phyloP scores from a whole-genome alignment of 2,329 filamentous ascomycete genomes.

The Phaeoacremonium minimum region DNA sequence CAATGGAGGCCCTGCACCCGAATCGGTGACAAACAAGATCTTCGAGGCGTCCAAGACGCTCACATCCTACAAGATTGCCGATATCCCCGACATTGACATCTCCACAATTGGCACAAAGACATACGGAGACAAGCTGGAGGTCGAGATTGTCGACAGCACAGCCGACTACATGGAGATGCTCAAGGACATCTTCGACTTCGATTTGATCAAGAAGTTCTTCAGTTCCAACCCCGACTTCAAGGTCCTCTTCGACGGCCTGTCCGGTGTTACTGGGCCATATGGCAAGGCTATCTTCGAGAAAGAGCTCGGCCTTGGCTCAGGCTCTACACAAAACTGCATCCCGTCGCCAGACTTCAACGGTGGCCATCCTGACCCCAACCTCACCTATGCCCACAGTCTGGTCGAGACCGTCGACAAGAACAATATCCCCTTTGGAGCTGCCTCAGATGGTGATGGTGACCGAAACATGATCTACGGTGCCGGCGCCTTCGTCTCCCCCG shows the following conservation, averaged over 20 bases:
- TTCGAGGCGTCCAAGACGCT: constrained; percentile 87
- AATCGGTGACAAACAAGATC: constrained; percentile 97
- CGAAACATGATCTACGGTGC: constrained; percentile 99
- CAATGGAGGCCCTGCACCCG: constrained; percentile 93
- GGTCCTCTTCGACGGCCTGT: constrained; percentile 90
- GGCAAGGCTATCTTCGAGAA: constrained; percentile 92
- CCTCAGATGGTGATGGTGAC: constrained; percentile 95
- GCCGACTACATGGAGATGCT: constrained; percentile 91
- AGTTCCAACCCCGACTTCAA: constrained; percentile 85
- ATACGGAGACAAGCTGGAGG: constrained; percentile 82
- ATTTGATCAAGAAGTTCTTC: constrained; percentile 93
- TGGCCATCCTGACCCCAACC: constrained; percentile 95
- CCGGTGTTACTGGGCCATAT: constrained; percentile 93
- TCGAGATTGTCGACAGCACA: constrained; percentile 92
- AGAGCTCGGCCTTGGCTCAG: constrained; percentile 76
- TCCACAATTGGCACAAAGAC: constrained; percentile 75
- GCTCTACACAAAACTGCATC: constrained; percentile 80
- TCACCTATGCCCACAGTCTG: constrained; percentile 92
- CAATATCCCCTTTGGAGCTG: constrained; percentile 90
- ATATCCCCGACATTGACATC: constrained; percentile 84
- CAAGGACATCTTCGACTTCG: constrained; percentile 98
- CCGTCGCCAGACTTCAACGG: constrained; percentile 94
- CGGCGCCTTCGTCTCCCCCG: constrained; percentile 92
- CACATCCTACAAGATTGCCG: constrained; percentile 85
- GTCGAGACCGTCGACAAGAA: constrained; percentile 92